Base-by-base conservation (phyloP, 768 basidiomycete species). In the Mycena vulgaris region DNA sequence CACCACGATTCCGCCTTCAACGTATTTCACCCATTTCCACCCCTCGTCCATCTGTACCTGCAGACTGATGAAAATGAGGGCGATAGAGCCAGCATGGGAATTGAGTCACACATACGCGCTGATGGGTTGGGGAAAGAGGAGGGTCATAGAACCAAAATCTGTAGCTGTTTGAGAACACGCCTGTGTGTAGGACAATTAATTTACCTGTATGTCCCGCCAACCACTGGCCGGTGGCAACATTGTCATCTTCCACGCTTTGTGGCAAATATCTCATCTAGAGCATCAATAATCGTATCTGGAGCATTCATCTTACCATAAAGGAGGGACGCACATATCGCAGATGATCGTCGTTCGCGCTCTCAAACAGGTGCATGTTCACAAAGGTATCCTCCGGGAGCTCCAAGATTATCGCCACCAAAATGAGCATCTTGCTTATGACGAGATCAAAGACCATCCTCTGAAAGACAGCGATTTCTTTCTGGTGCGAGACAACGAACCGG, bases 311-410 rank as follows among this genome's bases (percentile, higher is more conserved):
- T 17, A 40, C 11, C 11, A 45, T 35, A 31, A 59, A n/a, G 17
- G 21, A 28, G 49, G 40, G 35, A 28, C 66, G 60, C 21, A 53
- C 31, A 66, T 75, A 79, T 14, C 81, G 75, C 2, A 83, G 61
- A 56, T 82, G 79, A 63, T 81, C 81, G 35, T 81, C 79, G 56
- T 75, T 77, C 9, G 77, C 70, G 33, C 70, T 51, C 30, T 82
- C 78, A 35, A 80, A 86, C 5, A 78, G 72, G 71, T 87, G 86
- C 30, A 78, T 70, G 25, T 85, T 75, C 14, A 84, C 77, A 28
- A 87, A 76, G 7, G 82, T 75, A 23, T 86, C 77, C 63, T 88
- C 85, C 11, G 86, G 87, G 27, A 87, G 78, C 63, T 88, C 85
- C n/a, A 88, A 78, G 49, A 84, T 81, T 42, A 84, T 75, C 0